phyloP scores from a whole-genome alignment of 2,329 filamentous ascomycete species.

The Hypoxylon sp. region DNA sequence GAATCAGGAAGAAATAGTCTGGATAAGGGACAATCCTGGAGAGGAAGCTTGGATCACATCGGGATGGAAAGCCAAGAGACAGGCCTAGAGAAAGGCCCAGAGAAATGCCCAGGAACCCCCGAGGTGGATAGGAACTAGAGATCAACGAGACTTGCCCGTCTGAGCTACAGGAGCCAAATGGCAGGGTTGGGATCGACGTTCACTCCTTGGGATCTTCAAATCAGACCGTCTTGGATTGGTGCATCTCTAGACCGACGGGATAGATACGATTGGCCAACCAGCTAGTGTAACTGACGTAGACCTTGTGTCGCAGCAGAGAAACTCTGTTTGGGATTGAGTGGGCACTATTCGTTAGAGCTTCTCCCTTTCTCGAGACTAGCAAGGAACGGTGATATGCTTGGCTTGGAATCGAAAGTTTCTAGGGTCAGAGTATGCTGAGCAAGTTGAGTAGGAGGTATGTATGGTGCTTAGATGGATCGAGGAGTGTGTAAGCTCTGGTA shows the following conservation, averaged over 20 bases:
- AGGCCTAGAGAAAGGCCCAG: conserved; percentile 14
- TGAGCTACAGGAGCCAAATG: conserved; percentile 35
- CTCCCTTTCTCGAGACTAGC: conserved; percentile 32
- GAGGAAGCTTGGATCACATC: conserved; percentile 34
- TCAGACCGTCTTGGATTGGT: conserved; percentile 44
- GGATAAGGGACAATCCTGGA: conserved; percentile 22
- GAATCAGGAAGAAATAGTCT: conserved; percentile 38
- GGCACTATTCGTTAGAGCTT: conserved; percentile 26
- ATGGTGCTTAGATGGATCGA: conserved; percentile 38
- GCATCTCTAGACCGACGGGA: conserved; percentile 42
- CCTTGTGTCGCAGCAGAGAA: conserved; percentile 38
- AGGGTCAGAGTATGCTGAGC: conserved; percentile 27
- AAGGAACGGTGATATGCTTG: conserved; percentile 28
- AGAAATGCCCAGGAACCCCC: conserved; percentile 17
- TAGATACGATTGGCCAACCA: conserved; percentile 43
- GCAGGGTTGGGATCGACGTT: conserved; percentile 49
- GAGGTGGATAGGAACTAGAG: conserved; percentile 34
- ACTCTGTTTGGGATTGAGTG: conserved; percentile 36
- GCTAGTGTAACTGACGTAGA: conserved; percentile 44
- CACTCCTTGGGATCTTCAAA: conserved; percentile 46
- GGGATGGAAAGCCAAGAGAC: conserved; percentile 35
- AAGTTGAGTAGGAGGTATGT: conserved; percentile 5
- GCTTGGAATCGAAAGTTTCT: conserved; percentile 30
- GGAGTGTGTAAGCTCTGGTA: conserved; percentile 42
- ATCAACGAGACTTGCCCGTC: conserved; percentile 42